These are phyloP conservation scores for Aspergillus intermedius DNA, from an alignment of 2,329 filamentous ascomycete genomes.

Conservation along the genomic window DNA sequence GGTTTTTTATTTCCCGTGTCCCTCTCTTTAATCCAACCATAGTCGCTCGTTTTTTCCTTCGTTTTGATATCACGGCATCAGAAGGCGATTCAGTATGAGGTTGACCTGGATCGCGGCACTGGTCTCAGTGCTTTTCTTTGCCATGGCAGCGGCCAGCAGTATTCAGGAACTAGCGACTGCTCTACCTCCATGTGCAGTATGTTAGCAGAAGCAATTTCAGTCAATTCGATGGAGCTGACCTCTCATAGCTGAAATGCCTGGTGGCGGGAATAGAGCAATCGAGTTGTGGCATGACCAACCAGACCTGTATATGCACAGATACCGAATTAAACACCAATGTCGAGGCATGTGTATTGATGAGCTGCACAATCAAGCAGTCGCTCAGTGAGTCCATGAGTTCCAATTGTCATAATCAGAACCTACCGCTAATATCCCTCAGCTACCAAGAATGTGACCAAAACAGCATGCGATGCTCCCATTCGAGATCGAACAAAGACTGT, in stretches of 20 bases:
- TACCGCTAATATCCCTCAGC: conserved; percentile 17
- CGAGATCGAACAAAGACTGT: conserved; percentile 28
- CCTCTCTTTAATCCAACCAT: not conserved
- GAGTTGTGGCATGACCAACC: conserved; percentile 31
- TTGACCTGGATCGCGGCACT: conserved; percentile 3
- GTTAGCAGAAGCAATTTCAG: not conserved
- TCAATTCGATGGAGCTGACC: conserved; percentile 1
- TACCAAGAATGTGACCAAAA: conserved; percentile 38
- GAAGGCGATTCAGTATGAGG: conserved; percentile 3
- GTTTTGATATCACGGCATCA: not conserved
- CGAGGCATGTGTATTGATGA: conserved; percentile 27
- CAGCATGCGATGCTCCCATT: conserved; percentile 33
- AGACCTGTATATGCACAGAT: conserved; percentile 37
- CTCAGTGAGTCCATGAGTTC: conserved; percentile 22
- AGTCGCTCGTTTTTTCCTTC: not conserved
- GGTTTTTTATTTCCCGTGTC: not conserved
- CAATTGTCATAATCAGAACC: not conserved
- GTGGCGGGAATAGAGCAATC: conserved; percentile 24
- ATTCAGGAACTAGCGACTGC: conserved; percentile 9
- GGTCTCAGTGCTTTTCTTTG: conserved; percentile 5
- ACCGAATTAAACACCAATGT: conserved; percentile 24
- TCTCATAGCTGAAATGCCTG: conserved; percentile 18
- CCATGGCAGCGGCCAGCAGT: conserved; percentile 5
- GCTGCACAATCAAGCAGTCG: conserved; percentile 33
- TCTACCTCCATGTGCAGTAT: conserved; percentile 19